Percentiles rank a stretch among this genome's conserved stretches.
Conservation (phyloP, 1,139 yeast species). For the Geotrichum bryndzae region DNA sequence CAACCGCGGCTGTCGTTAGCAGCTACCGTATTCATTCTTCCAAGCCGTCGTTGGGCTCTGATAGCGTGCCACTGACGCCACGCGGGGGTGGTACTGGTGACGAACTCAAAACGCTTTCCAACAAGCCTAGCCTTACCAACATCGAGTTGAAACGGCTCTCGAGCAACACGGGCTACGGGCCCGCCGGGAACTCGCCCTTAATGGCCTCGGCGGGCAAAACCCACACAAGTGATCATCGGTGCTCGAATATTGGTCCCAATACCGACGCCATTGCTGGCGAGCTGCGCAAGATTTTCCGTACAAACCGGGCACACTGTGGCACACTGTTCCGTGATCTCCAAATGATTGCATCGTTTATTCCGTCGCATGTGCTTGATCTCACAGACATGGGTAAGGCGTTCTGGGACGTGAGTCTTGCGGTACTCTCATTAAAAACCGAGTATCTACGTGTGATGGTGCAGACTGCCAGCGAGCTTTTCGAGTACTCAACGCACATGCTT, state of each 20-base stretch:
- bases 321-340: slow-evolving; percentile 37
- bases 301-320: slow-evolving; percentile 27
- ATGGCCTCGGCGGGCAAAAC: neutral
- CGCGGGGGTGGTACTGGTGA: neutral
- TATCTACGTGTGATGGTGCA: slow-evolving; percentile 31
- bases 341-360: slow-evolving; percentile 35
- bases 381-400: slow-evolving; percentile 35
- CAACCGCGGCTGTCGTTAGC: neutral
- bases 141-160: neutral
- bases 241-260: slow-evolving; percentile 22
- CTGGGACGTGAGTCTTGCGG: slow-evolving; percentile 38
- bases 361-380: slow-evolving; percentile 31
- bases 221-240: neutral
- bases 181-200: neutral
- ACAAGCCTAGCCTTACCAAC: neutral
- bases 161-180: neutral
- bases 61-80: neutral
- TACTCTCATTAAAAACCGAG: slow-evolving; percentile 33
- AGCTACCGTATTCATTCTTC: neutral
- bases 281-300: slow-evolving; percentile 27
- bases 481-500: slow-evolving; percentile 30
- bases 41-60: neutral
- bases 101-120: neutral
- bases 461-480: slow-evolving; percentile 34
- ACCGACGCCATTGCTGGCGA: slow-evolving; percentile 35